Evolutionary conservation across 2,329 filamentous ascomycete genomes (phyloP).

Genomic region (Dothideomycetes sp.): DNA sequence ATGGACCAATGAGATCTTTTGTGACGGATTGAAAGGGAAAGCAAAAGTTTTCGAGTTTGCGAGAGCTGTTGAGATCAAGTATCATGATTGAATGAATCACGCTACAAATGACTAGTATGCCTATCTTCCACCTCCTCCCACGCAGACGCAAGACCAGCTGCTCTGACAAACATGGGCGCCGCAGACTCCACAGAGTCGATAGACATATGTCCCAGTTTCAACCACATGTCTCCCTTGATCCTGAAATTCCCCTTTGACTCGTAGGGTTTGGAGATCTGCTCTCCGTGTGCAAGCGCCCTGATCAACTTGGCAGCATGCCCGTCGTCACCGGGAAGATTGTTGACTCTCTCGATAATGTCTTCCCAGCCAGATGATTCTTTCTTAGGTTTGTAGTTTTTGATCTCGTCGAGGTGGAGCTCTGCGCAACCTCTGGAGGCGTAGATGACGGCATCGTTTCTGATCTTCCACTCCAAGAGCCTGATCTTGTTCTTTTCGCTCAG

Average conservation of each 20-base stretch:
- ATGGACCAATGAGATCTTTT: slow-evolving; percentile 1
- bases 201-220: slow-evolving; percentile 48
- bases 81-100: too few relatives aligned
- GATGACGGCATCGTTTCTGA: slow-evolving; percentile 59
- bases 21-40: not conserved
- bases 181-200: slow-evolving; percentile 49
- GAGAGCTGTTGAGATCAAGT: too few relatives aligned
- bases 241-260: slow-evolving; percentile 35
- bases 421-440: slow-evolving; percentile 62
- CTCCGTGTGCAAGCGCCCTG: slow-evolving; percentile 56
- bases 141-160: slow-evolving; percentile 52
- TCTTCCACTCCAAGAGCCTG: slow-evolving; percentile 73
- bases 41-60: not conserved
- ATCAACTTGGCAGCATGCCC: slow-evolving; percentile 72
- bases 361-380: slow-evolving; percentile 28
- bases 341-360: slow-evolving; percentile 34
- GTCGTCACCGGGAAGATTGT: slow-evolving; percentile 51
- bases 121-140: slow-evolving; percentile 39
- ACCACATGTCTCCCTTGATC: slow-evolving; percentile 49
- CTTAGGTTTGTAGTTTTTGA: slow-evolving; percentile 49
- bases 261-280: slow-evolving; percentile 38
- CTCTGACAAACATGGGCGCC: slow-evolving; percentile 48
- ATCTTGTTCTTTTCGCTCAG: slow-evolving; percentile 50
- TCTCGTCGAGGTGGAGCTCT: slow-evolving; percentile 45
- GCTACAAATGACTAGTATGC: too few relatives aligned